Evolutionary conservation across 169 alveolate species (phyloP).

Genomic region (Pseudocohnilembus persalinus): DNA sequence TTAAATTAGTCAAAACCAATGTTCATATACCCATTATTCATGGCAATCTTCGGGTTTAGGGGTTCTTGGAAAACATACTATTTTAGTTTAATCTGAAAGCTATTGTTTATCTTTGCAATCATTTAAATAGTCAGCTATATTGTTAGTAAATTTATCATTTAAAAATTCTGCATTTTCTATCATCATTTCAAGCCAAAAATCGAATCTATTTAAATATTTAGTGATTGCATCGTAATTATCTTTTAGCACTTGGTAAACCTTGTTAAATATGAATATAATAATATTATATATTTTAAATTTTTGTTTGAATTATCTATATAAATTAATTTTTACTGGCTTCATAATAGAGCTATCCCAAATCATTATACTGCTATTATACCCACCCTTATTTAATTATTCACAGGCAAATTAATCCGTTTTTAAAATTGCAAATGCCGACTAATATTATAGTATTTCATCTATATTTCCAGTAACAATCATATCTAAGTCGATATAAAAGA

Average conservation of each 20-base stretch:
- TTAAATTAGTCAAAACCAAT: conserved; percentile 46
- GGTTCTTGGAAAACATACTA: conserved; percentile 71
- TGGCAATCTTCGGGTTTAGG: conserved; percentile 70
- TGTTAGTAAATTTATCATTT: conserved; percentile 51
- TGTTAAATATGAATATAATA: conserved; percentile 18
- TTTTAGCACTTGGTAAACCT: conserved; percentile 43
- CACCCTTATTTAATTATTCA: conserved; percentile 61
- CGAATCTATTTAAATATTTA: conserved; percentile 67
- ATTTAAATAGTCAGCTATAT: conserved; percentile 55
- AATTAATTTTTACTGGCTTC: conserved; percentile 16
- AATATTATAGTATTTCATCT: conserved; percentile 36
- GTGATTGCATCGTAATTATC: conserved; percentile 46
- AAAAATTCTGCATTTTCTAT: conserved; percentile 53
- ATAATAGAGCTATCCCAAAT: conserved; percentile 33
- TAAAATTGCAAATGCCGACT: conserved; percentile 56
- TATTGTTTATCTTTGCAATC: conserved; percentile 47
- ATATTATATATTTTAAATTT: no score
- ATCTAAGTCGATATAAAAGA: conserved; percentile 69
- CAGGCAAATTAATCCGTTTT: conserved; percentile 66
- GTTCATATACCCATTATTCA: conserved; percentile 55
- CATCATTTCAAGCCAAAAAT: conserved; percentile 70
- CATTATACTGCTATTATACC: conserved; percentile 69
- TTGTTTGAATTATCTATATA: neutral
- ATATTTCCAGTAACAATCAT: conserved; percentile 65
- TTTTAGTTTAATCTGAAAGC: conserved; percentile 64